Base-by-base conservation (phyloP, 345 rosid genomes). In the Trapa incisa region DNA sequence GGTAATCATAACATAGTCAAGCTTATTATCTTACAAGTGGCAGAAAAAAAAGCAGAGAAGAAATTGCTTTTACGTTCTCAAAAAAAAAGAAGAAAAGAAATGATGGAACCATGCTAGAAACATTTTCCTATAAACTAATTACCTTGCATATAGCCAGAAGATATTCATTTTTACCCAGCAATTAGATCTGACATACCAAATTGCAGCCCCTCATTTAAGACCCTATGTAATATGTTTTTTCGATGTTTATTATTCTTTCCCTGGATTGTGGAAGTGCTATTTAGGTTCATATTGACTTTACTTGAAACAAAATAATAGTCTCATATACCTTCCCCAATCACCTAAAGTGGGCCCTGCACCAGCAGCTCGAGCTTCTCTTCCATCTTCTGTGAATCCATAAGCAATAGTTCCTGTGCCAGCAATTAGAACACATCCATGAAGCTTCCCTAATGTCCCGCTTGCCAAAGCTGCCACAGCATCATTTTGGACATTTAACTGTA, bases 381-480 rank as follows among this genome's bases (percentile, higher is more conserved):
- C 96, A 79, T 82, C 97, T 82, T 86, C 91, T 45, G 89, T 82
- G 68, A 88, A 82, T 63, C 97, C 98, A 83, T 88, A 90, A 47
- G 92, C 86, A 70, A 93, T 93, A 64, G 93, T 82, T 60, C 97
- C 98, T 0, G 95, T 93, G 75, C 98, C 98, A 37, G 98, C 96
- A 73, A 93, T 93, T 38, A 93, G 68, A 69, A 93, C 98, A 82
- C 98, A 93, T 5, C 97, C 98, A 76, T 88, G 91, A 67, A 90
- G 95, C 80, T 87, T 88, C 72, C 98, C 97, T 88, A 87, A 72
- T 56, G 98, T 90, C 66, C 98, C 97, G 78, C 98, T 83, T 1
- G 97, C 96, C 77, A 93, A 70, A 66, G 97, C 98, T 70, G 95
- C 97, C 53, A 93, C 79, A 22, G 97, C 96, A 83, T 91, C 98